Evolutionary conservation across 2,329 filamentous ascomycete genomes (phyloP).

Genomic region (Calcarisporium arbuscula): DNA sequence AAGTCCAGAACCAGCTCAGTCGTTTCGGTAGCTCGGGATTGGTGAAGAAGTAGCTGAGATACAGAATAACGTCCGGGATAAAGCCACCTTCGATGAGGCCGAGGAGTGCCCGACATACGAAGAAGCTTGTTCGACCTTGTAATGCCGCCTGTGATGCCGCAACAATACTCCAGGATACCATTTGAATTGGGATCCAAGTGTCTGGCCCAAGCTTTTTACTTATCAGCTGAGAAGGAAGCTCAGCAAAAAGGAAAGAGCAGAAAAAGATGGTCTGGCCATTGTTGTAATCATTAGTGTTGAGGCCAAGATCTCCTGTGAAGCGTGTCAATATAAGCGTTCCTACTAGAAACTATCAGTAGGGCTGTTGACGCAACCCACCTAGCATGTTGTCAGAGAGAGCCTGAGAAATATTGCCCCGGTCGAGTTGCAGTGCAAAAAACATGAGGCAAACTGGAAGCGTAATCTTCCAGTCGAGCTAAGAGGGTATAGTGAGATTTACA

Average conservation of each 20-base stretch:
- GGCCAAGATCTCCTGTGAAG: no score
- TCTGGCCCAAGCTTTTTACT: slow-evolving; percentile 44
- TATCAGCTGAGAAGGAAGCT: slow-evolving; percentile 48
- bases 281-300: slow-evolving; percentile 37
- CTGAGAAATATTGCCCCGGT: slow-evolving; percentile 28
- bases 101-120: slow-evolving; percentile 26
- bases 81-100: slow-evolving; percentile 53
- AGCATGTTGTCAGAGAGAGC: slow-evolving; percentile 32
- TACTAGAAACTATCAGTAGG: no score
- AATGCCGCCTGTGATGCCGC: slow-evolving; percentile 27
- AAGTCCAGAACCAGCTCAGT: slow-evolving; percentile 24
- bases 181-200: slow-evolving; percentile 43
- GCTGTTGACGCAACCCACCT: slow-evolving; percentile 3
- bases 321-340: no score
- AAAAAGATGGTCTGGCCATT: slow-evolving; percentile 44
- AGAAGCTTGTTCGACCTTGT: slow-evolving; percentile 20
- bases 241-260: slow-evolving; percentile 42
- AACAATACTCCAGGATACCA: slow-evolving; percentile 27
- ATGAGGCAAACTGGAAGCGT: slow-evolving; percentile 37
- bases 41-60: slow-evolving; percentile 26
- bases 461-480: slow-evolving; percentile 24
- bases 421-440: slow-evolving; percentile 44
- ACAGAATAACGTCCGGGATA: slow-evolving; percentile 39
- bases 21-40: slow-evolving; percentile 22
- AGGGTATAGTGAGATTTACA: background rate